Percentiles rank a stretch among this genome's conserved stretches.
Evolutionary conservation across 75 land plant species (phyloP).

Genomic region (Cryptomeria japonica): DNA sequence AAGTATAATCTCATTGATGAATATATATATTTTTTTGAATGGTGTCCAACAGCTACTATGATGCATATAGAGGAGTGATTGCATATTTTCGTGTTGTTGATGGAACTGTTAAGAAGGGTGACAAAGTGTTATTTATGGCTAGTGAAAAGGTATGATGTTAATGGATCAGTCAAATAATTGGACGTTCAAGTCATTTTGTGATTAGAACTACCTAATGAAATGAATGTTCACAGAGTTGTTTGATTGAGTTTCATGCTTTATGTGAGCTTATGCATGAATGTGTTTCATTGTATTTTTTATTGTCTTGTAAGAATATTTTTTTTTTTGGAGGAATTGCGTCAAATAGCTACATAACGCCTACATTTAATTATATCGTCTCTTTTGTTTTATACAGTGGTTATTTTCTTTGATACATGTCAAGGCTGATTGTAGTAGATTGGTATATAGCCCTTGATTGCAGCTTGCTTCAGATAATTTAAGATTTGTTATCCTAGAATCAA

Average conservation of each 20-base stretch:
- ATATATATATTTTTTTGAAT: neutral
- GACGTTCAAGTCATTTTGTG: neutral
- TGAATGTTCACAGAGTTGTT: neutral
- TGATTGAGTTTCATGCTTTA: neutral
- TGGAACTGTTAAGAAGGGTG: conserved; percentile 90
- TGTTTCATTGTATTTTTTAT: neutral
- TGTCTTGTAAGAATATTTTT: neutral
- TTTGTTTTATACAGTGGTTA: neutral
- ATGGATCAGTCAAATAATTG: neutral
- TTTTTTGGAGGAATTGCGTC: no score
- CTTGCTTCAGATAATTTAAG: neutral
- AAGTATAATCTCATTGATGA: neutral
- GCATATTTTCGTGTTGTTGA: conserved; percentile 97
- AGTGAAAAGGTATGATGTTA: conserved; percentile 76
- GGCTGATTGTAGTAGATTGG: neutral
- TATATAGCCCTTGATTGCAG: neutral
- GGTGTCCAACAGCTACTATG: conserved; percentile 77
- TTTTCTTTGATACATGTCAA: neutral
- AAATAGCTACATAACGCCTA: neutral
- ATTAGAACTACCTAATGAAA: neutral
- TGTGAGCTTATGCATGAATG: neutral
- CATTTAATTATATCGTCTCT: neutral
- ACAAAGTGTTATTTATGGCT: conserved; percentile 91
- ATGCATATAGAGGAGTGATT: conserved; percentile 94
- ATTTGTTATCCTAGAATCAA: neutral